These are phyloP conservation scores for Phytophthora pseudosyringae DNA, from an alignment of 352 stramenopile species.

Conservation along the genomic window DNA sequence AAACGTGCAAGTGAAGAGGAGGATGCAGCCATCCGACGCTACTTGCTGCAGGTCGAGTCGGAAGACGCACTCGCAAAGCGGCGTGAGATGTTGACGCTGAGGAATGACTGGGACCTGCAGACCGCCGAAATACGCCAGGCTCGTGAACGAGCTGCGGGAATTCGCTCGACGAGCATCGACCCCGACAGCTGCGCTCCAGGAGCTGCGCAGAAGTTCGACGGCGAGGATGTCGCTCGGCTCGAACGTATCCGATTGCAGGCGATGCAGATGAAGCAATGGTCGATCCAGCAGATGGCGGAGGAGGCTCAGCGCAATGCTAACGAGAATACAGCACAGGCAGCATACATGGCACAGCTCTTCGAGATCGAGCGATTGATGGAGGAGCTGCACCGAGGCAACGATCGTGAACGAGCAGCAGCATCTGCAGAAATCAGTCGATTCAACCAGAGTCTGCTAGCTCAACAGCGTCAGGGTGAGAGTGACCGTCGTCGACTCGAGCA, in stretches of 20 bases:
- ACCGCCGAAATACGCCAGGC: conserved; percentile 31
- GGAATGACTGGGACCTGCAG: conserved; percentile 73
- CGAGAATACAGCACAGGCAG: conserved; percentile 44
- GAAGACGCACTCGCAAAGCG: conserved; percentile 68
- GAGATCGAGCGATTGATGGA: conserved; percentile 67
- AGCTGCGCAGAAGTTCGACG: conserved; percentile 74
- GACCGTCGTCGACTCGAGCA: conserved; percentile 49
- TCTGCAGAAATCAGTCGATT: conserved; percentile 58
- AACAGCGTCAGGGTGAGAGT: conserved; percentile 50
- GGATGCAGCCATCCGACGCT: conserved; percentile 68
- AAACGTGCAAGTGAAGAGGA: conserved; percentile 61
- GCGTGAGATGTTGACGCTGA: conserved; percentile 67
- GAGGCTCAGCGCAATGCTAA: conserved; percentile 45
- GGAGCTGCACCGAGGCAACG: conserved; percentile 59
- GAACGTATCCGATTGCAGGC: conserved; percentile 71
- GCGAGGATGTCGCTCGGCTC: conserved; percentile 61
- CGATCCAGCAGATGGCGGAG: conserved; percentile 59
- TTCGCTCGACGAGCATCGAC: conserved; percentile 52
- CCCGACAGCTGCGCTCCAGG: conserved; percentile 57
- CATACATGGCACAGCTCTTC: conserved; percentile 57
- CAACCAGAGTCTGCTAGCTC: conserved; percentile 56
- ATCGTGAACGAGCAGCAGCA: conserved; percentile 54
- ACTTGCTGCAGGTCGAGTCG: conserved; percentile 80
- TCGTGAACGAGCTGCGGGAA: conserved; percentile 37
- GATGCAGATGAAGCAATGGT: conserved; percentile 77